Percentiles rank a stretch among this genome's conserved stretches.
phyloP scores from a whole-genome alignment of 345 rosid genomes.

The Moringa oleifera region DNA sequence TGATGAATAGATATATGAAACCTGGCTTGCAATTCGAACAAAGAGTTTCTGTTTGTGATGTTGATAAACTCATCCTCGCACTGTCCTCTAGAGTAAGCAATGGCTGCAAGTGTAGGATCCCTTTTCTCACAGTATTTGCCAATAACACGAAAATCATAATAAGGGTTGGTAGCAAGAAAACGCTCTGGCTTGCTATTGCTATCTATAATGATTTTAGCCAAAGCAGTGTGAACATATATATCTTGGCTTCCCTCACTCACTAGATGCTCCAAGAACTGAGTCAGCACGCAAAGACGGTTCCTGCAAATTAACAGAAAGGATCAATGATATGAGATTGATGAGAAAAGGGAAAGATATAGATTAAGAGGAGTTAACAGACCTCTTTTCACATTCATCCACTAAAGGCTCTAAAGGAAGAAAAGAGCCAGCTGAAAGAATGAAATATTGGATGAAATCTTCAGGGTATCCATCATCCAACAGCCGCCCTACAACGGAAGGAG shows the following conservation, averaged over 20 bases:
- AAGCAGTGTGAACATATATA: conserved; percentile 96
- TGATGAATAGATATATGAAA: too few relatives aligned
- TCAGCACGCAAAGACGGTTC: conserved; percentile 97
- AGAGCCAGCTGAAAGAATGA: conserved; percentile 84
- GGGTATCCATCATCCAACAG: conserved; percentile 96
- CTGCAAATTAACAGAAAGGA: conserved; percentile 36
- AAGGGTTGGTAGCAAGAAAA: conserved; percentile 96
- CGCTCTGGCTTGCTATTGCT: conserved; percentile 99
- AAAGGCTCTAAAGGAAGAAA: conserved; percentile 80
- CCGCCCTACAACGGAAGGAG: conserved; percentile 91
- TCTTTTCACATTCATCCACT: conserved; percentile 86
- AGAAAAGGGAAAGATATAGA: too few relatives aligned
- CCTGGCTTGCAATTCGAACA: conserved; percentile 99
- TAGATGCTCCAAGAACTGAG: conserved; percentile 98
- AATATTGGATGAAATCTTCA: conserved; percentile 96
- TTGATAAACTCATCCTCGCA: conserved; percentile 96
- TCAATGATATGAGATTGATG: too few relatives aligned
- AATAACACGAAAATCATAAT: conserved; percentile 93
- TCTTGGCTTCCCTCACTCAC: conserved; percentile 99
- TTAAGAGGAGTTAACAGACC: too few relatives aligned
- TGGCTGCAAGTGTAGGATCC: conserved; percentile 97
- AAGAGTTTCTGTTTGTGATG: conserved; percentile 92
- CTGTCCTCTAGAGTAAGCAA: conserved; percentile 95
- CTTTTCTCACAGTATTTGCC: conserved; percentile 99
- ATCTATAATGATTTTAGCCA: conserved; percentile 98